Evolutionary conservation across 2,329 filamentous ascomycete genomes (phyloP), one percentile per base, ranked within the genome.

Genomic region (Phialophora macrospora): DNA sequence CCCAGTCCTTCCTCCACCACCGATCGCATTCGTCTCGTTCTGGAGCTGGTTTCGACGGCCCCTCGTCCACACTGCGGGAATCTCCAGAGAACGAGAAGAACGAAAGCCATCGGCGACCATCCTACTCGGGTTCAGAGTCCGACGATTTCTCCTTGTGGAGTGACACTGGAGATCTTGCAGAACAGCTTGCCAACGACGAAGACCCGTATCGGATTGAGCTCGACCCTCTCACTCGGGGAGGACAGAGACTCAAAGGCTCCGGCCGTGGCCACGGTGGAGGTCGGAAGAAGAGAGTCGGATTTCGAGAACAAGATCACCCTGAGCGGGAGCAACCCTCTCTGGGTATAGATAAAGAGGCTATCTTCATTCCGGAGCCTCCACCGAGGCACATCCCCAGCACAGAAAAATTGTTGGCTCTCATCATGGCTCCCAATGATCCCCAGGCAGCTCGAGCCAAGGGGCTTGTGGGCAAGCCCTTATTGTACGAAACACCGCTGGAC

Each of bases 161-260:
- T 76, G 93, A 97, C 79, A 97, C 94, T 52, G 94, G 93, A 75
- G 95, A 98, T 80, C 87, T 98, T 74, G 92, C 92, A 75, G 94
- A 97, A 81, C 94, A 96, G 84, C 84, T 93, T 73, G 90, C 87
- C 74, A 89, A 91, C 82, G 88, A 88, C 75, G 88, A 94, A 79
- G 92, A 97, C 77, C 91, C 92, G 66, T 84, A 96, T 72, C 88
- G 87, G 72, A 86, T 88, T 72, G 88, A 87, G 74, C 83, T 94
- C 66, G 80, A 82, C 48, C 79, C 82, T 52, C 77, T 80, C 56
- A 78, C 75, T 74, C 69, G 74, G 74, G 72, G 77, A 76, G 75
- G 77, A 78, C 71, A 72, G 64, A 68, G 72, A 58, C 76, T 78
- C 65, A 76, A 76, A 57, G 66, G 61, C 66, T 65, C 69, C 44